Conservation (phyloP, 306 rosid species). For the Dalbergia cochinchinensis region DNA sequence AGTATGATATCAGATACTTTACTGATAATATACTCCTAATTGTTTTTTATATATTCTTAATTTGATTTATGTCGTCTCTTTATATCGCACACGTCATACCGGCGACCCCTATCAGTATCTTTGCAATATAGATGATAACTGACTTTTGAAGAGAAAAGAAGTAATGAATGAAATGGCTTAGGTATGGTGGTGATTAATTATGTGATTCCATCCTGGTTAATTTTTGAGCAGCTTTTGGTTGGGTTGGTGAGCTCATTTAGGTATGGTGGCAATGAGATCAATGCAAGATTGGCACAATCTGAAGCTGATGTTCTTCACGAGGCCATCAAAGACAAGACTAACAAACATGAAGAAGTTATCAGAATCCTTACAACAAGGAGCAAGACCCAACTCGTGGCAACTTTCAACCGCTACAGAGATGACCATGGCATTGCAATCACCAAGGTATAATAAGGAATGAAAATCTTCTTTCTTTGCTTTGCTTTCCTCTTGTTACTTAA, state of each 20-base stretch:
- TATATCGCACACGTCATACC: no score
- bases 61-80: no score
- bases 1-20: no score
- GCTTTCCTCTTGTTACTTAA: background rate
- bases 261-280: slow-evolving; percentile 60
- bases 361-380: slow-evolving; percentile 83
- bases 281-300: slow-evolving; percentile 56
- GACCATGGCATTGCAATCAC: slow-evolving; percentile 72
- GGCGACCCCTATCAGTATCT: no score
- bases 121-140: no score
- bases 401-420: slow-evolving; percentile 77
- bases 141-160: no score
- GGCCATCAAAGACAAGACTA: slow-evolving; percentile 63
- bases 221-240: slow-evolving; percentile 64
- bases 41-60: no score
- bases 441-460: slow-evolving; percentile 56
- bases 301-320: slow-evolving; percentile 77
- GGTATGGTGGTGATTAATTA: background rate
- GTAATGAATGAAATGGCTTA: background rate
- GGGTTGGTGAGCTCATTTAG: slow-evolving; percentile 70
- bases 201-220: background rate
- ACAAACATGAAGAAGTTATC: slow-evolving; percentile 66
- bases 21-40: no score
- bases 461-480: background rate
- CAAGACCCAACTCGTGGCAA: slow-evolving; percentile 73